These are phyloP conservation scores for Taphrina pruni DNA, from an alignment of 1,139 yeast species.

Conservation along the genomic window DNA sequence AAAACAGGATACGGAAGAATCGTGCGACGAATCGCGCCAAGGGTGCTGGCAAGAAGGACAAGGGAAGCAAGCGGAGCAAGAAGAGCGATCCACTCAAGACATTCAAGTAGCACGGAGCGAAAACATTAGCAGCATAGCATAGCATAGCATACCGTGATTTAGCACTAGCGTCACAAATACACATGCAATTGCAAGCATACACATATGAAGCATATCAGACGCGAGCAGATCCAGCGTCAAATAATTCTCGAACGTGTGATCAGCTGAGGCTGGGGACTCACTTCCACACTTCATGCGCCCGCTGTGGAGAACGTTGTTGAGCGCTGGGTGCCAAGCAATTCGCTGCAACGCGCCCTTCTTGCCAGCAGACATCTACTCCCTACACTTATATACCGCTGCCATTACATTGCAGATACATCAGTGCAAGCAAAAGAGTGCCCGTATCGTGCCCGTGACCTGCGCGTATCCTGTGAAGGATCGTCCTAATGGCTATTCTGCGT, in stretches of 20 bases:
- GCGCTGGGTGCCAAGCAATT: conserved; percentile 5
- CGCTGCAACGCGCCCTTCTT: neutral
- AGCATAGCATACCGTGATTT: neutral
- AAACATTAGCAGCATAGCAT: conserved; percentile 7
- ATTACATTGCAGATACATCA: too few species aligned
- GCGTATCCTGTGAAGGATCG: too few species aligned
- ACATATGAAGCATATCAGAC: too few species aligned
- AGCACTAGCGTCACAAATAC: too few species aligned
- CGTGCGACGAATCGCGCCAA: conserved; percentile 33
- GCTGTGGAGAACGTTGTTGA: neutral
- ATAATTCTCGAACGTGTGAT: neutral
- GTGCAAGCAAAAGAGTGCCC: too few species aligned
- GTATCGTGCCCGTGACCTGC: too few species aligned
- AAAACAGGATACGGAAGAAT: conserved; percentile 34
- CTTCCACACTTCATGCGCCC: neutral
- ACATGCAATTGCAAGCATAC: too few species aligned
- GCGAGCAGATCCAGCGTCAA: too few species aligned
- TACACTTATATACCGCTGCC: too few species aligned
- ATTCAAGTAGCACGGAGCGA: conserved; percentile 42
- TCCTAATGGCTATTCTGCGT: conserved; percentile 19
- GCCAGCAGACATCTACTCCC: neutral
- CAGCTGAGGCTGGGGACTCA: neutral
- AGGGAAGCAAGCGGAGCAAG: conserved; percentile 43
- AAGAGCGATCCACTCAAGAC: conserved; percentile 47
- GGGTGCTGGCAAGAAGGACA: conserved; percentile 40